phyloP scores from a whole-genome alignment of 75 land plant genomes.

The Pinus taeda region DNA sequence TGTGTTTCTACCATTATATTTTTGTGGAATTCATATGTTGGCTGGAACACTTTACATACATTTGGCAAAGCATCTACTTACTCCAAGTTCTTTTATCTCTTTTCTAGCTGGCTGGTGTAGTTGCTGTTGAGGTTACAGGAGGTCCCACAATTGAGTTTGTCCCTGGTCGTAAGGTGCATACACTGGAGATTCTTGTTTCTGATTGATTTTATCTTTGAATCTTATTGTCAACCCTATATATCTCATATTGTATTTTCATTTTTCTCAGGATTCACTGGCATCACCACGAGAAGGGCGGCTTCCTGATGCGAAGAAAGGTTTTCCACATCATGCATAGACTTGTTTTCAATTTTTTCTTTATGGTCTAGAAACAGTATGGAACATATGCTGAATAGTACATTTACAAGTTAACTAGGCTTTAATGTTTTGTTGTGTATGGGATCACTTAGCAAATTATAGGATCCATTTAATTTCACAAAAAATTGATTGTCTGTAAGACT shows the following conservation, averaged over 20 bases:
- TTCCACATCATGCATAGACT: neutral
- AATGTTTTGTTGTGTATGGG: too few species aligned
- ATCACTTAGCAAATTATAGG: too few species aligned
- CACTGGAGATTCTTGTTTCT: neutral
- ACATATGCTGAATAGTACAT: neutral
- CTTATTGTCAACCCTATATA: neutral
- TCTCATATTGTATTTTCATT: conserved; percentile 7
- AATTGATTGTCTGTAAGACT: too few species aligned
- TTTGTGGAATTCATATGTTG: neutral
- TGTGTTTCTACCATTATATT: neutral
- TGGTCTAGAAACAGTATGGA: neutral
- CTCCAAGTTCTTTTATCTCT: neutral
- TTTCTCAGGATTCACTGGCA: conserved; percentile 58
- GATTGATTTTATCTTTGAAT: neutral
- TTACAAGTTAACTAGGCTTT: neutral
- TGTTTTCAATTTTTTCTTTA: neutral
- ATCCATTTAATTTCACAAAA: too few species aligned
- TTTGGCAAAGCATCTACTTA: neutral
- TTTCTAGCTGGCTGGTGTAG: conserved; percentile 91
- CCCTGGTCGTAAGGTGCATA: conserved; percentile 83
- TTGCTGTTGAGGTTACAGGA: conserved; percentile 96
- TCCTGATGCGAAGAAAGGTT: conserved; percentile 89
- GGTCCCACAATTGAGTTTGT: conserved; percentile 87
- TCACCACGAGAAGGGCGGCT: conserved; percentile 77
- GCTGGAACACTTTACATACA: neutral